phyloP scores from a whole-genome alignment of 2,329 filamentous ascomycete genomes.

The Pyrenochaeta sp. region DNA sequence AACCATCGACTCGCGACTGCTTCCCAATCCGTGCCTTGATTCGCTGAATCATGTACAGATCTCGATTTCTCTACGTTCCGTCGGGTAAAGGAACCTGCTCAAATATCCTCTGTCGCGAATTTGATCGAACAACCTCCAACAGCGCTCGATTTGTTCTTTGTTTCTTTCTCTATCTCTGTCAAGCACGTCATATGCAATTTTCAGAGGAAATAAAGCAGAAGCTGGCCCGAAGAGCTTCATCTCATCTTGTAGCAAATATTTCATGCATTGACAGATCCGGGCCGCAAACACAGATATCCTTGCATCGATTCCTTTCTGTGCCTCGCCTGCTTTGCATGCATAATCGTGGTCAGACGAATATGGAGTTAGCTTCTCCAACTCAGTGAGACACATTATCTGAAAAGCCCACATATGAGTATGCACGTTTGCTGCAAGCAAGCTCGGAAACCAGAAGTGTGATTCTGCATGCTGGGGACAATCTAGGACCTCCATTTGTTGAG shows the following conservation, averaged over 20 bases:
- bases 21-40: no score
- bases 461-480: neutral
- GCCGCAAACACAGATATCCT: constrained; percentile 20
- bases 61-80: neutral
- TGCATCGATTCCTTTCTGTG: no score
- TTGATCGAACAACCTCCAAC: neutral
- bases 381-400: constrained; percentile 46
- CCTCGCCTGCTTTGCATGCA: neutral
- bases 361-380: constrained; percentile 29
- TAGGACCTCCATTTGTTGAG: no score
- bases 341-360: constrained; percentile 2
- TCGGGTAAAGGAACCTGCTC: neutral
- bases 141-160: neutral
- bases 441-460: constrained; percentile 40
- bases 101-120: constrained; percentile 3
- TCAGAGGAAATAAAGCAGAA: constrained; percentile 36
- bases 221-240: constrained; percentile 53
- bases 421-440: constrained; percentile 50
- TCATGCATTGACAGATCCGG: constrained; percentile 46
- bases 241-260: constrained; percentile 51
- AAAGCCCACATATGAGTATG: constrained; percentile 53
- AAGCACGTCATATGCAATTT: no score
- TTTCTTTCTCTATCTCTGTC: no score
- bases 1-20: no score
- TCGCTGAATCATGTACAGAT: no score